Evolutionary conservation across 495 filamentous ascomycete genomes (phyloP).

Genomic region (Penicillium malachiteum): DNA sequence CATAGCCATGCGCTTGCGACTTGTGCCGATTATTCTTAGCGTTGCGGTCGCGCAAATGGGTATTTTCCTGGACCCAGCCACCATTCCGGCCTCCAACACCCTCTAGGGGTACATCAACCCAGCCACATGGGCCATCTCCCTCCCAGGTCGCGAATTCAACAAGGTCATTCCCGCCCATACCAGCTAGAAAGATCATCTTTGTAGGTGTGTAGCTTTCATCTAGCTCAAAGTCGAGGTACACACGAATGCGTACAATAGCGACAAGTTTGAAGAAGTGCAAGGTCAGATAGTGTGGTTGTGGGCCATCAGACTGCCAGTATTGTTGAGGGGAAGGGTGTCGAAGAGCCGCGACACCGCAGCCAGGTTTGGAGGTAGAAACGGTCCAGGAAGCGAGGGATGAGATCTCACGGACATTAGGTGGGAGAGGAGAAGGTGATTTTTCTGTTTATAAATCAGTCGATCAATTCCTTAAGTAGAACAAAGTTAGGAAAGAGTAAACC

Average conservation of each 20-base stretch:
- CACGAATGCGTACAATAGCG: slow-evolving; percentile 74
- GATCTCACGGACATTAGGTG: slow-evolving; percentile 74
- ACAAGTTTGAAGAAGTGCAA: slow-evolving; percentile 95
- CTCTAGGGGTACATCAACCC: slow-evolving; percentile 79
- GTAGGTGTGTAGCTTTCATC: slow-evolving; percentile 99
- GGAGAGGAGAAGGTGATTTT: slow-evolving; percentile 39
- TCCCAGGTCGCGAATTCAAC: slow-evolving; percentile 77
- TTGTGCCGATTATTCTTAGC: slow-evolving; percentile 12
- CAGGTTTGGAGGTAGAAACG: slow-evolving; percentile 86
- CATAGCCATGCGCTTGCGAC: slow-evolving; percentile 2
- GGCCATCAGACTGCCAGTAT: slow-evolving; percentile 97
- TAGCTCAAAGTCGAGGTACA: slow-evolving; percentile 85
- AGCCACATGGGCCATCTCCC: slow-evolving; percentile 76
- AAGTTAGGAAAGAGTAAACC: not conserved
- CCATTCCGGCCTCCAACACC: slow-evolving; percentile 56
- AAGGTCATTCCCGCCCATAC: slow-evolving; percentile 83
- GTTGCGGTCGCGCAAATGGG: slow-evolving; percentile 1
- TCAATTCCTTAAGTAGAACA: not conserved
- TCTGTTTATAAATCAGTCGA: slow-evolving; percentile 20
- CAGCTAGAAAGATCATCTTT: slow-evolving; percentile 79
- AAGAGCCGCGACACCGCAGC: slow-evolving; percentile 82
- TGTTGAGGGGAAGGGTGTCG: slow-evolving; percentile 72
- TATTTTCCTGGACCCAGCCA: slow-evolving; percentile 34
- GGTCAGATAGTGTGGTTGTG: slow-evolving; percentile 90
- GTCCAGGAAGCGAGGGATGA: slow-evolving; percentile 92